phyloP scores from a whole-genome alignment of 192 early-diverging fungal species.

The Paraglomus occultum region DNA sequence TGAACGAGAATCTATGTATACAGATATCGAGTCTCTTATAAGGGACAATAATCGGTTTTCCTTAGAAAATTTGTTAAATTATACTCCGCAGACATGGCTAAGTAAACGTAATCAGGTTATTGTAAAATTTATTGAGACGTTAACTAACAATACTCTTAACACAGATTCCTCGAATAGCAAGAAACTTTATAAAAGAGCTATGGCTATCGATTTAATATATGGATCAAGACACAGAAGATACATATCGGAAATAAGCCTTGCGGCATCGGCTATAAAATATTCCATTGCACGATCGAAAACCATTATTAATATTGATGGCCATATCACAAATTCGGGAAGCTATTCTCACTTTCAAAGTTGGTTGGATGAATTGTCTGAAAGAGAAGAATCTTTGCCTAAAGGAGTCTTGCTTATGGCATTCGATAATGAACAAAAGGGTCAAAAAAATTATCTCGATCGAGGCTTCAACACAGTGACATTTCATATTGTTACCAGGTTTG shows the following conservation, averaged over 20 bases:
- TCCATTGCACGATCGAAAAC: neutral
- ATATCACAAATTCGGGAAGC: neutral
- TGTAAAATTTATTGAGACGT: too few relatives aligned
- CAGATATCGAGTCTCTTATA: neutral
- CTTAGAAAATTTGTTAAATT: too few relatives aligned
- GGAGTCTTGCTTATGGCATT: neutral
- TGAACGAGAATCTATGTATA: neutral
- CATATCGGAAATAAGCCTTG: slow-evolving; percentile 7
- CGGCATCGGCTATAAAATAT: slow-evolving; percentile 8
- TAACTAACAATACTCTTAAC: too few relatives aligned
- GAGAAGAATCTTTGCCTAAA: neutral
- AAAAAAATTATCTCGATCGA: slow-evolving; percentile 18
- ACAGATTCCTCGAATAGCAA: neutral
- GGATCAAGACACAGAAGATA: slow-evolving; percentile 6
- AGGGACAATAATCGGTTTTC: neutral
- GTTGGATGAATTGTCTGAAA: neutral
- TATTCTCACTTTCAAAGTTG: neutral
- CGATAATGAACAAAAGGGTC: slow-evolving; percentile 12
- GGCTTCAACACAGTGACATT: neutral
- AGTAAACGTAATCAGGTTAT: too few relatives aligned
- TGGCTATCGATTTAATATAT: slow-evolving; percentile 4
- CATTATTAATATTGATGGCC: slow-evolving; percentile 7
- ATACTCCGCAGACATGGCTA: too few relatives aligned
- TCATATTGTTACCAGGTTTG: slow-evolving; percentile 11
- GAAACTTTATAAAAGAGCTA: neutral